Evolutionary conservation across 345 rosid genomes (phyloP).

Genomic region (Raphanus sativus): DNA sequence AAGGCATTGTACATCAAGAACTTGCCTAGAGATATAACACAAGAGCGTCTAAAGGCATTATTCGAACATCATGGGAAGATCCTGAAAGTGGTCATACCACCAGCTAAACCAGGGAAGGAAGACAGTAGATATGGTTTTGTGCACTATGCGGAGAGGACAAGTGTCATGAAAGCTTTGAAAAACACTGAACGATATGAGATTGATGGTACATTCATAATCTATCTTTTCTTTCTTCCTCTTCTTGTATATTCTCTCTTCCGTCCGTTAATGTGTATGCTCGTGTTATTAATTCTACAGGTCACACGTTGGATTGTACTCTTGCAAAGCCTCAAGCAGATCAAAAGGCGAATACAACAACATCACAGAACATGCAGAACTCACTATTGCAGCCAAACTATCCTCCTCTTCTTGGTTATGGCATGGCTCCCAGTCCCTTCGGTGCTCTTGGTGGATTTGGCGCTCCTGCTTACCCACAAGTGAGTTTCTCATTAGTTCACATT

Average conservation of each 20-base stretch:
- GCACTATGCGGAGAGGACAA: slow-evolving; percentile 90
- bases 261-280: not conserved
- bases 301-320: slow-evolving; percentile 81
- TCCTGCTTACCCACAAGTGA: slow-evolving; percentile 74
- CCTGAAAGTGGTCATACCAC: slow-evolving; percentile 79
- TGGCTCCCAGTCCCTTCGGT: slow-evolving; percentile 65
- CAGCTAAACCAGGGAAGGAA: slow-evolving; percentile 83
- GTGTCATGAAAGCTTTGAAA: slow-evolving; percentile 81
- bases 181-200: slow-evolving; percentile 87
- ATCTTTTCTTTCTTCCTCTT: not conserved
- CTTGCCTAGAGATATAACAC: slow-evolving; percentile 74
- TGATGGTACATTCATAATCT: slow-evolving; percentile 52
- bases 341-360: slow-evolving; percentile 48
- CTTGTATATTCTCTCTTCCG: not conserved
- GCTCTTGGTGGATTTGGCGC: slow-evolving; percentile 69
- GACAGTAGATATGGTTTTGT: slow-evolving; percentile 85
- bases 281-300: slow-evolving; percentile 49
- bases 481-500: slow-evolving; percentile 20
- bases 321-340: slow-evolving; percentile 95
- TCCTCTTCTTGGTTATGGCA: slow-evolving; percentile 66
- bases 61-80: slow-evolving; percentile 86
- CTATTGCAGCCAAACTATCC: slow-evolving; percentile 69
- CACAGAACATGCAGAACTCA: slow-evolving; percentile 52
- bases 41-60: slow-evolving; percentile 67
- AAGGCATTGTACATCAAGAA: slow-evolving; percentile 89